Conservation (phyloP, 2,329 filamentous ascomycete species). For the Pezicula radicicola region DNA sequence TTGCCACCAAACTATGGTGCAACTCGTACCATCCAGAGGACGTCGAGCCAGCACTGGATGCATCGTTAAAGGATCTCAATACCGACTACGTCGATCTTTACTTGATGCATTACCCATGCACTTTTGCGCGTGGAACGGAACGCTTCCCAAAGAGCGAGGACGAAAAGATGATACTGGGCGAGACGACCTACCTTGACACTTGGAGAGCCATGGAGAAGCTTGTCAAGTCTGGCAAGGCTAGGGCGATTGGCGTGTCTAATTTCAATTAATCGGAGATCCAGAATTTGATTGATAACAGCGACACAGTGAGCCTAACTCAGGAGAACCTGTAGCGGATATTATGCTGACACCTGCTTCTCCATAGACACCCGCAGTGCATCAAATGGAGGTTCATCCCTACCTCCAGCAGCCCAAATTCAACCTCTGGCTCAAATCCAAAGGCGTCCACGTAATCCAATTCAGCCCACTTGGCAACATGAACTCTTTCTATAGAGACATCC, state of each 20-base stretch:
- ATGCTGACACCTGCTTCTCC: no score
- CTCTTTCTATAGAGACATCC: no score
- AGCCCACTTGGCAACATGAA: no score
- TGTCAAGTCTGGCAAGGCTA: slow-evolving; percentile 52
- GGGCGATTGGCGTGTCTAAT: slow-evolving; percentile 55
- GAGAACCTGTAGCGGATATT: no score
- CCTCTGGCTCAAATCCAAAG: no score
- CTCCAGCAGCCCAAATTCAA: no score
- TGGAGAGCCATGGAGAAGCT: slow-evolving; percentile 73
- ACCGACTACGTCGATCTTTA: slow-evolving; percentile 77
- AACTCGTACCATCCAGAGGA: slow-evolving; percentile 62
- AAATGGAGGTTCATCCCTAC: no score
- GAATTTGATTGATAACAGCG: neutral
- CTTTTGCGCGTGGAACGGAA: neutral
- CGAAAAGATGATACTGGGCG: slow-evolving; percentile 50
- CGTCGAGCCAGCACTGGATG: slow-evolving; percentile 64
- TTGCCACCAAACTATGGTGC: slow-evolving; percentile 81
- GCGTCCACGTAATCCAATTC: no score
- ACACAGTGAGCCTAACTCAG: neutral
- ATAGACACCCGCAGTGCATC: no score
- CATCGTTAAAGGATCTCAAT: slow-evolving; percentile 67
- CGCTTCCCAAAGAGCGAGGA: neutral
- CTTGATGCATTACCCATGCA: slow-evolving; percentile 73
- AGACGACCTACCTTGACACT: slow-evolving; percentile 68
- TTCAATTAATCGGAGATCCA: slow-evolving; percentile 26